A percentile compares a stretch with the other conserved stretches of the same genome.
Conservation (phyloP, 495 filamentous ascomycete genomes). For the Wilcoxina mikolae region DNA sequence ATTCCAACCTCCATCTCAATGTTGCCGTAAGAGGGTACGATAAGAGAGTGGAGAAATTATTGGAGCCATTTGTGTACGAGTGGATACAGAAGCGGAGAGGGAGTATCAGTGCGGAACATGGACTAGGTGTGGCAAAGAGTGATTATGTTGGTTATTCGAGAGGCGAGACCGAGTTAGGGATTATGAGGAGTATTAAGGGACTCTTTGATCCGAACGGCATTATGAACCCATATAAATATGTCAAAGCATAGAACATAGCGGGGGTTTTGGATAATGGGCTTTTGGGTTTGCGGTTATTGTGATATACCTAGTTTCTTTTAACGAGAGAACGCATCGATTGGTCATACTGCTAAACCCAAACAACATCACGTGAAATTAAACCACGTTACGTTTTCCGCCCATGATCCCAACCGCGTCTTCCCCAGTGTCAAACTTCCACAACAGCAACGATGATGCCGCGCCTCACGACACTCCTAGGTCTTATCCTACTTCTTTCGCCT, state of each 20-base stretch:
- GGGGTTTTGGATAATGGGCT: not conserved
- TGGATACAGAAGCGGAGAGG: slow-evolving; percentile 79
- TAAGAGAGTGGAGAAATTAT: slow-evolving; percentile 69
- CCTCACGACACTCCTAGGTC: not conserved
- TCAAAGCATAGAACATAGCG: slow-evolving; percentile 29
- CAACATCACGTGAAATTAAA: not conserved
- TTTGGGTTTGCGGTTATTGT: not conserved
- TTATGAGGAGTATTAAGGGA: slow-evolving; percentile 90
- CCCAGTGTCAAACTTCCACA: not conserved
- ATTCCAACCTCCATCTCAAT: slow-evolving; percentile 89
- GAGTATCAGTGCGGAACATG: slow-evolving; percentile 93
- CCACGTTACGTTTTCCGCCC: not conserved
- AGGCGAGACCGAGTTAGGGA: slow-evolving; percentile 61
- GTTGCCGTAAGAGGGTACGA: slow-evolving; percentile 66
- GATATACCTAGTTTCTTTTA: not conserved
- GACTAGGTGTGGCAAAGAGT: slow-evolving; percentile 86
- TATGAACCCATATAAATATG: slow-evolving; percentile 90
- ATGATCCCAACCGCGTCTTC: not conserved
- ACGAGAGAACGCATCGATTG: not conserved
- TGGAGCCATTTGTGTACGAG: slow-evolving; percentile 94
- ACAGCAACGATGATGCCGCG: not conserved
- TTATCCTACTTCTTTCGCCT: not conserved
- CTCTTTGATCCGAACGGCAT: slow-evolving; percentile 90
- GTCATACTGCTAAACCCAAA: not conserved
- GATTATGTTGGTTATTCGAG: slow-evolving; percentile 85